Evolutionary conservation across 148 eudicot species (phyloP), one percentile per base, ranked within the genome.

Genomic region (Camellia granthamiana): DNA sequence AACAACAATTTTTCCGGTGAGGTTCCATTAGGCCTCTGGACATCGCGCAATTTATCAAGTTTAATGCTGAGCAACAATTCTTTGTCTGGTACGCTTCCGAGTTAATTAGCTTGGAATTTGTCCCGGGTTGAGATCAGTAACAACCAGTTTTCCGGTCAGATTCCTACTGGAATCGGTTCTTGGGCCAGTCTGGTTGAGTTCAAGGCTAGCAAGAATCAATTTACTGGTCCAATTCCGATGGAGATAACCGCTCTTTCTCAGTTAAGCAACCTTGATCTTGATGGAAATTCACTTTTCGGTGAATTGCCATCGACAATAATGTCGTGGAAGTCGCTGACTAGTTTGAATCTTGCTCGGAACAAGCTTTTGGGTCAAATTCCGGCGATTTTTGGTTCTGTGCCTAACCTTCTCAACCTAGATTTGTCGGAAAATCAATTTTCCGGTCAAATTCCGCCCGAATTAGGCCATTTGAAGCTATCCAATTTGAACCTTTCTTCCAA

Each of bases 21-120:
- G 66, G 69, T 90, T 61, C 96, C 96, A 30, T 30, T 59, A 13
- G 90, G 87, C 23, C 0, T 92, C 3, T 92, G 93, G 92, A 90
- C 88, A 1, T 75, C 83, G 77, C 7, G 13, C 72, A 74, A 79
- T 16, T 30, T 92, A 11, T 64, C 79, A 3, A 49, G 5, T 9
- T 10, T 92, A 77, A 83, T 60, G 84, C 55, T 92, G 19, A 75
- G 87, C 11, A 59, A 47, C 42, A 92, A 92, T 79, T 81, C 77
- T 5, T 80, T 92, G 63, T 79, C 91, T 3, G 96, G 96, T 15
- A 79, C 83, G 21, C 84, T 92, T 43, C 96, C 96, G 4, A 69
- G 51, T 23, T 66, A 75, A 52, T n/a, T 92, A 38, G 80, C 88
- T 0, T 69, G 80, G 87, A 92, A 90, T 64, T 2, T 92, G 80